Base-by-base conservation (phyloP, 306 rosid genomes). In the Vicia villosa region DNA sequence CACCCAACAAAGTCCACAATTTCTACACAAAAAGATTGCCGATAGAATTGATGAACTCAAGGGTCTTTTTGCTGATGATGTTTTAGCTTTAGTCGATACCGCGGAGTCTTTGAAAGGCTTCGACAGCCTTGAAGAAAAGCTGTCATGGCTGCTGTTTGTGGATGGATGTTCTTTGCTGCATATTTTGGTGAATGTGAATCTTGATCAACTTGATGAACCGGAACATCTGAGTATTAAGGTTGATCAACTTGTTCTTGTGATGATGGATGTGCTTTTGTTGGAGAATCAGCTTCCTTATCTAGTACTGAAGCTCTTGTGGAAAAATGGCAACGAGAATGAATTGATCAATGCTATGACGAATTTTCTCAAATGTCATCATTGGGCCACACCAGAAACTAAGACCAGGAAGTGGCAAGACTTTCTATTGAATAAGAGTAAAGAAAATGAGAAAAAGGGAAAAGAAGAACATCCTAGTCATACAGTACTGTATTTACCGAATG, bases 181-280 rank as follows among this genome's bases (percentile, higher is more conserved):
- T 34, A 34, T 34, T 34, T 7, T 34, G 38, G 38, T 7, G 38
- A 34, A 34, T 34, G 38, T 34, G 38, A 34, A 34, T 7, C 20
- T 17, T 47, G 10, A 15, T 3, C 16, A 47, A 3, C 56, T 50
- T 9, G 22, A 50, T 50, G 22, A 19, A 16, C 13, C 56, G 0
- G 1, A 17, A 3, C 12, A 8, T 16, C 9, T 16, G 26, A 2
- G 8, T 7, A 19, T 50, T 50, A 50, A 50, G 26, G 56, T 50
- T 50, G 58, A 51, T 4, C 51, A 45, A n/a, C 10, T n/a, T 2
- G 51, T 45, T 45, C 51, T 45, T 45, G 51, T 45, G 51, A n/a
- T 51, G n/a, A 51, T 51, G 58, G 58, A 51, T 51, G 58, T 19
- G 30, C 58, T 51, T 51, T 20, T 51, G 28, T 10, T 51, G 58